Conservation (phyloP, 2,329 filamentous ascomycete species). For the Cercospora zeina region DNA sequence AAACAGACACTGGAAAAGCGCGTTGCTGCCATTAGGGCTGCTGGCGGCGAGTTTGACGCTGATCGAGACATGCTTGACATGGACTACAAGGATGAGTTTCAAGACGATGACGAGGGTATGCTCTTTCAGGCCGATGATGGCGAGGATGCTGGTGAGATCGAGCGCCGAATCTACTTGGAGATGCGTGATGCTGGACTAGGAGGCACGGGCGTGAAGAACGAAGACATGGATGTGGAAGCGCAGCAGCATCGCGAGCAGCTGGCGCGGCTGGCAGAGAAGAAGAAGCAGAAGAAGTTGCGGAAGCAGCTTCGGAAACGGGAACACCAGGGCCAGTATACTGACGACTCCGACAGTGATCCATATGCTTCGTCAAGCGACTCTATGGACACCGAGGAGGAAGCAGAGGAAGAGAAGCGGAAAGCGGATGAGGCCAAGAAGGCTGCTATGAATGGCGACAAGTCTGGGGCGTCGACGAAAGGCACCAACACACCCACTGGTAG, state of each 20-base stretch:
- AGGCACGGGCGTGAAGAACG: slow-evolving; percentile 51
- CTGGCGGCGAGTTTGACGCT: slow-evolving; percentile 48
- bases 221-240: slow-evolving; percentile 54
- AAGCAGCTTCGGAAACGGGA: slow-evolving; percentile 83
- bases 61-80: slow-evolving; percentile 68
- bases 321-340: slow-evolving; percentile 82
- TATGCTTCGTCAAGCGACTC: slow-evolving; percentile 54
- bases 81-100: slow-evolving; percentile 69
- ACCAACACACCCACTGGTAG: slow-evolving; percentile 65
- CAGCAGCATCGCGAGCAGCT: slow-evolving; percentile 64
- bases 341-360: slow-evolving; percentile 56
- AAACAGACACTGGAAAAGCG: slow-evolving; percentile 39
- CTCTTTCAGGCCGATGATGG: slow-evolving; percentile 83
- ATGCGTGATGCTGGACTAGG: slow-evolving; percentile 88
- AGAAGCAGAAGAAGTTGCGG: slow-evolving; percentile 72
- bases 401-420: slow-evolving; percentile 51
- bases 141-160: slow-evolving; percentile 63
- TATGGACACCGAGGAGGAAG: slow-evolving; percentile 62
- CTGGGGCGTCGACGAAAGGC: slow-evolving; percentile 67
- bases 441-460: slow-evolving; percentile 50
- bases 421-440: slow-evolving; percentile 51
- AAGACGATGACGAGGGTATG: slow-evolving; percentile 81
- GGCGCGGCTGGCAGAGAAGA: slow-evolving; percentile 69
- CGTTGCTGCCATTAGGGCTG: slow-evolving; percentile 45
- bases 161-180: slow-evolving; percentile 67